These are phyloP conservation scores for Nemania bipapillata DNA, from an alignment of 2,329 filamentous ascomycete species.

Conservation along the genomic window DNA sequence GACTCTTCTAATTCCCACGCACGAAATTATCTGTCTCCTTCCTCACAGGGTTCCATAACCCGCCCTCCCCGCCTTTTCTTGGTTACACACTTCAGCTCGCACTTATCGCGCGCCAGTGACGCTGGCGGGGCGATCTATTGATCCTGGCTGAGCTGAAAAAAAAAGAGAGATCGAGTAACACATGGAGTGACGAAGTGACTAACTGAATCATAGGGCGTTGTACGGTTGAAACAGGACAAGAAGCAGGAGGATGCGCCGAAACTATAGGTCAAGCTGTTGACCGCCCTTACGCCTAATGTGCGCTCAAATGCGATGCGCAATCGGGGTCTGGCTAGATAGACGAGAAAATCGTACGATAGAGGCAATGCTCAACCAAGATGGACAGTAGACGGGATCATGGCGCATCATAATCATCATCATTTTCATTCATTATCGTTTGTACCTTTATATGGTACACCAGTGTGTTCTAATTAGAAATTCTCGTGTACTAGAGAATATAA, in stretches of 20 bases:
- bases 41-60: not conserved
- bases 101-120: not conserved
- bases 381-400: conserved; percentile 7
- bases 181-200: conserved; percentile 7
- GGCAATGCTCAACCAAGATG: not conserved
- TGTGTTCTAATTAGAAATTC: conserved; percentile 8
- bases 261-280: conserved; percentile 34
- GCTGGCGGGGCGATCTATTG: not conserved
- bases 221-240: conserved; percentile 46
- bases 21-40: not conserved
- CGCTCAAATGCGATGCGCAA: not conserved
- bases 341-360: not conserved
- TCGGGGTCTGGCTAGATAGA: not conserved
- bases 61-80: not conserved
- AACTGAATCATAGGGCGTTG: conserved; percentile 45
- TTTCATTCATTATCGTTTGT: conserved; percentile 15
- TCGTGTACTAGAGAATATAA: not conserved
- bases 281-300: not conserved
- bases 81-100: conserved; percentile 8
- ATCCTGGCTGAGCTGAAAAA: not conserved
- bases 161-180: not conserved
- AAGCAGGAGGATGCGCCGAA: conserved; percentile 39
- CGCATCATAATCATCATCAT: conserved; percentile 8
- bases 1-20: too few relatives aligned
- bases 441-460: not conserved